These are phyloP conservation scores for Exophiala lecanii-corni DNA, from an alignment of 2,329 filamentous ascomycete species.

Conservation along the genomic window DNA sequence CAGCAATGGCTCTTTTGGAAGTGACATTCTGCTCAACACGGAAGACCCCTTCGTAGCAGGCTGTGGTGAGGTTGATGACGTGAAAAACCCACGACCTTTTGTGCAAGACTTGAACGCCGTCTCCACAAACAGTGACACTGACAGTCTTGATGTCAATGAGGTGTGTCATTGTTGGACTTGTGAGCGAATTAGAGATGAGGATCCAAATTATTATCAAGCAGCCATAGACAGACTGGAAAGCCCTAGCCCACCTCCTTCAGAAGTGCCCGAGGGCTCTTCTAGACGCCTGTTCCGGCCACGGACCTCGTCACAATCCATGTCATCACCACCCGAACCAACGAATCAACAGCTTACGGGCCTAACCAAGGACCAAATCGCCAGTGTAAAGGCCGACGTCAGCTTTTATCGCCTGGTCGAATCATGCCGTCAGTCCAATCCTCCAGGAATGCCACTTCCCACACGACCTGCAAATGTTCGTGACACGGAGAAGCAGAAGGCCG, in stretches of 20 bases:
- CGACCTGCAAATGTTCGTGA: constrained; percentile 2
- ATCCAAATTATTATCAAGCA: constrained; percentile 1
- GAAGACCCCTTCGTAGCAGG: no score
- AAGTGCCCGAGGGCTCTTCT: neutral
- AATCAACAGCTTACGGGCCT: no score
- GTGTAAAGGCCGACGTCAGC: constrained; percentile 5
- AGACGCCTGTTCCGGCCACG: neutral
- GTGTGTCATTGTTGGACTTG: constrained; percentile 20
- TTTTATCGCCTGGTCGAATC: constrained; percentile 7
- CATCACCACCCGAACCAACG: no score
- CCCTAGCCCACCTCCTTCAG: no score
- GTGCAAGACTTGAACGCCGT: neutral
- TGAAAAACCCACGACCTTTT: neutral
- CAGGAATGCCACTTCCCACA: constrained; percentile 2
- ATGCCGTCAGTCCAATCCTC: constrained; percentile 4
- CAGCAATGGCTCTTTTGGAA: constrained; percentile 4
- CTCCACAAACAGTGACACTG: neutral
- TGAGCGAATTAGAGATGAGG: constrained; percentile 18
- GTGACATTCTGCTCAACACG: neutral
- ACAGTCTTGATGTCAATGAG: neutral
- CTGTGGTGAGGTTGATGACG: neutral
- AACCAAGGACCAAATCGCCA: constrained; percentile 4
- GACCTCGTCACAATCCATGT: neutral
- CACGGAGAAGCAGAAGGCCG: neutral
- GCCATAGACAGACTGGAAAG: no score